Conservation (phyloP, 2,329 filamentous ascomycete species). For the Amphichorda felina region DNA sequence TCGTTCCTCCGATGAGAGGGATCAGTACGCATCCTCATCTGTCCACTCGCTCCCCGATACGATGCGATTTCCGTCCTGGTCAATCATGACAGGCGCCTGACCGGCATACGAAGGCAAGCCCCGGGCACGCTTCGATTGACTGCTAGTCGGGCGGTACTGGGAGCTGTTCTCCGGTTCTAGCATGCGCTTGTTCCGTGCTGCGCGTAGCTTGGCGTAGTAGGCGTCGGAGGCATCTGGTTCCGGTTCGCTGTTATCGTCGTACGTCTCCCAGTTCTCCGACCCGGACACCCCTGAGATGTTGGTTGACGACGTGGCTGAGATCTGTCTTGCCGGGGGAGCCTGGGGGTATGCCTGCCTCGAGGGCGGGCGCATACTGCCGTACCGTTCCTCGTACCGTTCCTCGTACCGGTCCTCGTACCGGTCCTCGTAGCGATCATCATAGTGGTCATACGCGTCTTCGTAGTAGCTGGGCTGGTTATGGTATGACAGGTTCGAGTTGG, state of each 20-base stretch:
- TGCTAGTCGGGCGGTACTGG: conserved; percentile 9
- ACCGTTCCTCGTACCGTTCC: conserved; percentile 17
- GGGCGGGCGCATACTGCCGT: conserved; percentile 26
- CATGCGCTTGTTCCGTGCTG: conserved; percentile 53
- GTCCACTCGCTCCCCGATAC: conserved; percentile 57
- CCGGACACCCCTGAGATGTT: conserved; percentile 37
- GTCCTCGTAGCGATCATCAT: background rate
- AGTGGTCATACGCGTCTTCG: conserved; percentile 16
- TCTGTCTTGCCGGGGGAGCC: conserved; percentile 45
- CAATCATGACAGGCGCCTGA: conserved; percentile 31
- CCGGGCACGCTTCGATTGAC: conserved; percentile 38
- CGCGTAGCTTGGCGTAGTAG: conserved; percentile 69
- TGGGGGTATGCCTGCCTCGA: conserved; percentile 23
- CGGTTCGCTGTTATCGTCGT: conserved; percentile 71
- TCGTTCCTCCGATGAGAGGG: too few species aligned
- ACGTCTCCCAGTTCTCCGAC: conserved; percentile 97
- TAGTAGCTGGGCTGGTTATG: conserved; percentile 18
- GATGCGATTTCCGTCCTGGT: conserved; percentile 49
- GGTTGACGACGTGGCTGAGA: conserved; percentile 58
- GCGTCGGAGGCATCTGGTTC: conserved; percentile 65
- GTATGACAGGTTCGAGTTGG: conserved; percentile 27
- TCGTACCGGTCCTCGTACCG: background rate
- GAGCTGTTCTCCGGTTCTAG: conserved; percentile 34
- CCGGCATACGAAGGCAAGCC: conserved; percentile 34
- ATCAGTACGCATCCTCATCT: too few species aligned